phyloP scores from a whole-genome alignment of 2,329 filamentous ascomycete species.

The Exophiala lecanii-corni region DNA sequence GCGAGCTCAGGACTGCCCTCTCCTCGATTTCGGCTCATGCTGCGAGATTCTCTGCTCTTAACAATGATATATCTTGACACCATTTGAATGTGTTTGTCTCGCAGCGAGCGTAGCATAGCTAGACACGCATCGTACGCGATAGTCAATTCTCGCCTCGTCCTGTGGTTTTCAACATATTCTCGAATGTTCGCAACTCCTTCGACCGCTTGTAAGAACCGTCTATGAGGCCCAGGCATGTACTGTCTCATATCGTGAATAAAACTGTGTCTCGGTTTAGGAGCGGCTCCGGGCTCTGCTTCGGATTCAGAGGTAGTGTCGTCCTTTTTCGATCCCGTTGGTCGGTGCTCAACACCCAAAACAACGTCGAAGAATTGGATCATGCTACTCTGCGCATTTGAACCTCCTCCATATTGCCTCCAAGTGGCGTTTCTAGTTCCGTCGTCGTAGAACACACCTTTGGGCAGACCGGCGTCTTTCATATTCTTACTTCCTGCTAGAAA shows the following conservation, averaged over 20 bases:
- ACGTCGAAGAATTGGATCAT: constrained; percentile 97
- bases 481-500: constrained; percentile 96
- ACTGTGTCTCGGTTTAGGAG: constrained; percentile 62
- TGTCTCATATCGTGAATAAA: constrained; percentile 96
- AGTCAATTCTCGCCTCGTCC: constrained; percentile 60
- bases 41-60: constrained; percentile 71
- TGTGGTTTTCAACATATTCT: constrained; percentile 65
- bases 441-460: constrained; percentile 82
- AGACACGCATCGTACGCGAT: constrained; percentile 89
- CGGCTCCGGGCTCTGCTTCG: constrained; percentile 43
- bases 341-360: constrained; percentile 81
- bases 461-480: constrained; percentile 89
- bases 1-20: constrained; percentile 36
- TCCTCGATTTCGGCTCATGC: constrained; percentile 55
- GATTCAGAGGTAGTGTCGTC: constrained; percentile 37
- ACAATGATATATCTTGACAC: constrained; percentile 94
- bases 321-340: constrained; percentile 70
- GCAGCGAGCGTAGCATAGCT: constrained; percentile 69
- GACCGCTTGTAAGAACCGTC: constrained; percentile 80
- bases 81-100: constrained; percentile 94
- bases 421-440: constrained; percentile 63
- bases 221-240: constrained; percentile 94
- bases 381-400: constrained; percentile 95
- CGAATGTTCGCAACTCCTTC: constrained; percentile 79
- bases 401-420: constrained; percentile 83